Base-by-base conservation (phyloP, 306 rosid genomes). In the Astragalus glycyphyllos region DNA sequence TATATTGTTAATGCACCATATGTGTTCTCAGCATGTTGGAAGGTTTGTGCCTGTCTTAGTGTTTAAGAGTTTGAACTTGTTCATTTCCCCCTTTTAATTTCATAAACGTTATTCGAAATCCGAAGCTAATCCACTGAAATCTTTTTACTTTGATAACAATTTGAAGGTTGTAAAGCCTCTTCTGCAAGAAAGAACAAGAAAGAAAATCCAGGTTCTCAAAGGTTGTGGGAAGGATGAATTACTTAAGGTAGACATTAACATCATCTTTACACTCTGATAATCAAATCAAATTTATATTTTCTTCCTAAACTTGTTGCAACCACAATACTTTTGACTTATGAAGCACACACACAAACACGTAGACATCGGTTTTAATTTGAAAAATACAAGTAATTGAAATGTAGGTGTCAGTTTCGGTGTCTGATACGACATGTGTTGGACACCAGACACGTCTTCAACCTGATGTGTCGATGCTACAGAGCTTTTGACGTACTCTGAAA, bases 1-100 rank as follows among this genome's bases (percentile, higher is more conserved):
- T 89, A 84, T 70, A 80, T 95, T 20, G 99, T 95, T 58, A 95
- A 95, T 60, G 90, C 63, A 17, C 99, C 99, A 1, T 89, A 87
- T 65, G 81, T 95, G 73, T 95, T 95, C 89, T 87, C 97, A 0
- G 97, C 99, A 47, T 95, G 99, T 78, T 95, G 99, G 99, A 95
- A 86, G 99, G 99, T 95, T 82, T 73, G 90, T 80, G 66, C 42
- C 12, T 17, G 1, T 40, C 72, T 26, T 48, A 10, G 5, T 38
- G 37, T 62, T 37, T 5, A 29, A 48, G 69, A 54, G 37, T 65
- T 61, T 62, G 26, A 26, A 7, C 26, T 62, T 13, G 51, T 74
- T 57, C 65, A 51, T n/a, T 62, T 59, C 41, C 5, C 32, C 8
- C 31, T 47, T 40, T n/a, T n/a, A n/a, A n/a, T n/a, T n/a, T n/a